These are phyloP conservation scores for Nigrospora sphaerica DNA, from an alignment of 2,329 filamentous ascomycete species.

Conservation along the genomic window DNA sequence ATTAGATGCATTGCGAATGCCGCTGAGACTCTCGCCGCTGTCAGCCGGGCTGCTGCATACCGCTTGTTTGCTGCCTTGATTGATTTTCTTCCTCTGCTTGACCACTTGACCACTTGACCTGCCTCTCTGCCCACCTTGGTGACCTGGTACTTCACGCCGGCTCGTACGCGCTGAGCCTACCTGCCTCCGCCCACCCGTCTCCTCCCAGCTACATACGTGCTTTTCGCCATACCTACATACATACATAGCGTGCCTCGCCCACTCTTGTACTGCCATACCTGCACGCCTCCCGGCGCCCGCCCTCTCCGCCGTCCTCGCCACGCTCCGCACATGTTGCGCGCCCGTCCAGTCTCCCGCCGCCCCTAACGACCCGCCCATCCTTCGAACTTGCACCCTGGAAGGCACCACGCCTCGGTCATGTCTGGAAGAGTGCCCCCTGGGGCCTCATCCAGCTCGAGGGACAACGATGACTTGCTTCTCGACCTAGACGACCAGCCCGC, in stretches of 20 bases:
- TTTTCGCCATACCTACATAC: too few relatives aligned
- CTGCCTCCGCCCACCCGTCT: too few relatives aligned
- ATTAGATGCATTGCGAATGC: background rate
- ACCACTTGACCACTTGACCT: too few relatives aligned
- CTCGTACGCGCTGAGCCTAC: too few relatives aligned
- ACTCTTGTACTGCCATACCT: background rate
- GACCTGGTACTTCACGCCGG: too few relatives aligned
- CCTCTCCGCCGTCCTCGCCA: too few relatives aligned
- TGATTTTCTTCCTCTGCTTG: too few relatives aligned
- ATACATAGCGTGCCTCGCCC: too few relatives aligned
- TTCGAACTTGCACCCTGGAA: background rate
- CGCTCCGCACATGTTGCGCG: background rate
- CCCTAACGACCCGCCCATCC: background rate
- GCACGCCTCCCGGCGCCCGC: too few relatives aligned
- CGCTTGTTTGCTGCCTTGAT: too few relatives aligned
- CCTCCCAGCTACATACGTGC: too few relatives aligned
- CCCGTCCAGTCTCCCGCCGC: background rate
- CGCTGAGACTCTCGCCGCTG: background rate
- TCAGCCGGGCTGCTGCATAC: background rate
- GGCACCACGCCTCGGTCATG: constrained; percentile 35
- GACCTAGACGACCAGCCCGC: constrained; percentile 65
- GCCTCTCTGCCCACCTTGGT: too few relatives aligned
- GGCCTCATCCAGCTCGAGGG: constrained; percentile 37
- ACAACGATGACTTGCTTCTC: constrained; percentile 56
- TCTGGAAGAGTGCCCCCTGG: constrained; percentile 50